Base-by-base conservation (phyloP, 257 asterid genomes). In the Jaltomata sinuosa region DNA sequence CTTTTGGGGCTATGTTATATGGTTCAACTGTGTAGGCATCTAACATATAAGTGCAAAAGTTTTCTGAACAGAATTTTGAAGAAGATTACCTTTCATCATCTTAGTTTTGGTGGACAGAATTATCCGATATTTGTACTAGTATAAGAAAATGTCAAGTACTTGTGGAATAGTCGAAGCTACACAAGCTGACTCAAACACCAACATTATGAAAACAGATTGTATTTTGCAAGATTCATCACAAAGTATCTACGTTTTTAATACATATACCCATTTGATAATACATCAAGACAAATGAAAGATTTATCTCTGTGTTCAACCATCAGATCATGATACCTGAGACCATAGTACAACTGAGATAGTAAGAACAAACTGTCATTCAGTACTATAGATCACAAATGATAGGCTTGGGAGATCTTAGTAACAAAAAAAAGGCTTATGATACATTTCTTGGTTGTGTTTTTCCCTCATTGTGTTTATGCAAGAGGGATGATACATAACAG, bases 401-500 rank as follows among this genome's bases (percentile, higher is more conserved):
- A 36, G 81, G 55, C 89, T 68, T 10, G 82, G 65, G 81, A 52
- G 87, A 85, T 86, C 86, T 82, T 31, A 77, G 89, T 72, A 89
- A 85, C 87, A 88, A 89, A 91, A 88, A 89, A 91, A 92, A 29
- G 34, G 55, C 68, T 5, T 85, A 89, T 90, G 89, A 84, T 90
- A 92, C 94, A 92, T 85, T 87, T 88, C 85, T 77, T 84, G 88
- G 87, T 47, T 64, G 81, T 82, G 79, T 1, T 72, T 86, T 90
- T 83, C 72, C 86, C 87, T 83, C 50, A 82, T 86, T 87, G 59
- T 86, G 85, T 83, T 85, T 85, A 91, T 25, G 76, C 91, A 64
- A 82, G 91, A 88, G 88, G 81, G 79, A 90, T 87, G 87, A 89
- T 90, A 89, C 93, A 94, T 85, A 84, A 83, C 89, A 82, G 92